Conservation (phyloP, 495 filamentous ascomycete genomes). For the Hamigera avellanea region DNA sequence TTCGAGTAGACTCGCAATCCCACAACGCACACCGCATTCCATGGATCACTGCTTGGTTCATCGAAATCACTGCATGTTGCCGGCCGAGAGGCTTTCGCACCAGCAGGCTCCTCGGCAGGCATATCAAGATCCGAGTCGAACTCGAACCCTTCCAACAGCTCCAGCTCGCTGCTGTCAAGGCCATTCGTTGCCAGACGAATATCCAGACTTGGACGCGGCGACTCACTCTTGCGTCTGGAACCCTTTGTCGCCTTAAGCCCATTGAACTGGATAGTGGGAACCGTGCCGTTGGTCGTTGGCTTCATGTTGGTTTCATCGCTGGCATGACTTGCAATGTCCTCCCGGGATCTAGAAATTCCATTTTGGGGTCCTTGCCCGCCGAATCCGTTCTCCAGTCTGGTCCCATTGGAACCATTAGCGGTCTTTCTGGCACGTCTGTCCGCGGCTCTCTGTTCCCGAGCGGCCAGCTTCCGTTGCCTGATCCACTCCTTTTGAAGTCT, state of each 20-base stretch:
- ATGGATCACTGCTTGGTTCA: conserved; percentile 41
- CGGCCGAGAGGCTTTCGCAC: neutral
- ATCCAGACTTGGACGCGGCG: conserved; percentile 18
- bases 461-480: conserved; percentile 35
- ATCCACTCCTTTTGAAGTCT: conserved; percentile 43
- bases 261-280: conserved; percentile 10
- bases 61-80: conserved; percentile 1
- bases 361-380: conserved; percentile 1
- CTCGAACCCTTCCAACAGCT: conserved; percentile 33
- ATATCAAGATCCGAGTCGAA: conserved; percentile 38
- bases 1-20: conserved; percentile 65
- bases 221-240: conserved; percentile 7
- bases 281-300: conserved; percentile 10
- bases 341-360: conserved; percentile 19
- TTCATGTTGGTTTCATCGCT: conserved; percentile 9
- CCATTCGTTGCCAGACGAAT: conserved; percentile 12
- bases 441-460: conserved; percentile 24
- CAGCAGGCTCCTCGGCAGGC: conserved; percentile 21
- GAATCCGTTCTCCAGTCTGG: conserved; percentile 3
- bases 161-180: conserved; percentile 14
- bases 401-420: conserved; percentile 3
- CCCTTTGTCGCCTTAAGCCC: neutral
- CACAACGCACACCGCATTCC: conserved; percentile 79
- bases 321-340: conserved; percentile 11
- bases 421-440: conserved; percentile 10